phyloP scores from a whole-genome alignment of 148 eudicot species.

The Cornus florida region DNA sequence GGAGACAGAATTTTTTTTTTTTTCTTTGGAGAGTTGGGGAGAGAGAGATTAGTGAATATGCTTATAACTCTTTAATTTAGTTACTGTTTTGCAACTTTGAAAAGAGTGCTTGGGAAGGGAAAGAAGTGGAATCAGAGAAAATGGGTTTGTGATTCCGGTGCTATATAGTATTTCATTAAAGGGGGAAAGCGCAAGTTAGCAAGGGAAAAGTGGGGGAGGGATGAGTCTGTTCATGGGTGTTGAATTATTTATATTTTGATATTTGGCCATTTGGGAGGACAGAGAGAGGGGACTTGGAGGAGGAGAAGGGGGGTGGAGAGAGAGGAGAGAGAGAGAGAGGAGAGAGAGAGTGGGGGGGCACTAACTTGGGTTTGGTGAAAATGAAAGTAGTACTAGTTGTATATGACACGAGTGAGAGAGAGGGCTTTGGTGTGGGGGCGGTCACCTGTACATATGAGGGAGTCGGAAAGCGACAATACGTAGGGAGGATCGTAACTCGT shows the following conservation, averaged over 20 bases:
- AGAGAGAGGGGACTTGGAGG: background rate
- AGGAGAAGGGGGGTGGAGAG: background rate
- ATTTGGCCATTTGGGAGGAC: background rate
- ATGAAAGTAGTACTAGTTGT: background rate
- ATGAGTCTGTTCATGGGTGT: background rate
- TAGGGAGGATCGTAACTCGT: background rate
- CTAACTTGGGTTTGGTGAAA: slow-evolving; percentile 7
- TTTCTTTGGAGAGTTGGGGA: background rate
- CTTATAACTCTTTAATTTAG: too few relatives aligned
- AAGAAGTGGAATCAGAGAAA: background rate
- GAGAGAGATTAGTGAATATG: background rate
- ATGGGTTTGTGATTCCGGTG: background rate
- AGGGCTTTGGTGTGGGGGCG: background rate
- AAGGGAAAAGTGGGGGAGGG: background rate
- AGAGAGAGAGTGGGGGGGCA: background rate
- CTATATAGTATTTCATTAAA: too few relatives aligned
- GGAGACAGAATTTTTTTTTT: too few relatives aligned
- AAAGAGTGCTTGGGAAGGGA: background rate
- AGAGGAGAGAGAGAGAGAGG: background rate
- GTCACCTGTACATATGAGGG: slow-evolving; percentile 1
- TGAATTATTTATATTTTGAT: background rate
- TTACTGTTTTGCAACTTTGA: too few relatives aligned
- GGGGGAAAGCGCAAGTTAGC: background rate
- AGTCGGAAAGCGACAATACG: slow-evolving; percentile 8
- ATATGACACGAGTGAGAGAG: slow-evolving; percentile 1